Evolutionary conservation across 148 eudicot genomes (phyloP).

Genomic region (Camellia sinensis): DNA sequence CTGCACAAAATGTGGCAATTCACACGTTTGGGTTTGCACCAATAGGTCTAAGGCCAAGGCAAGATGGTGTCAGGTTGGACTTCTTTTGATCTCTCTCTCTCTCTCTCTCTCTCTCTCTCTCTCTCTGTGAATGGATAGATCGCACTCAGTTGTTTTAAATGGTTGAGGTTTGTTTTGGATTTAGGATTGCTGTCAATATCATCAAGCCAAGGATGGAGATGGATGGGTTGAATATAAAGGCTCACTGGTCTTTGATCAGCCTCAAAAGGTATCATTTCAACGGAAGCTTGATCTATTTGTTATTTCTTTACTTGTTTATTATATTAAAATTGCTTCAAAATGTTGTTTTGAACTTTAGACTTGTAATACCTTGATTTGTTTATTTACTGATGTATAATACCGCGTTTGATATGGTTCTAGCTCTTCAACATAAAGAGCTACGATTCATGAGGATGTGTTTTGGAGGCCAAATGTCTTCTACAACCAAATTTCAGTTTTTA

Average conservation of each 20-base stretch:
- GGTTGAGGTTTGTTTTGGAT: slow-evolving; percentile 6
- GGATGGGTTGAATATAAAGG: slow-evolving; percentile 82
- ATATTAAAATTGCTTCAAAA: background rate
- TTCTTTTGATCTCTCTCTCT: background rate
- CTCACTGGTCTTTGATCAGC: slow-evolving; percentile 28
- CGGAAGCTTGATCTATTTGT: background rate
- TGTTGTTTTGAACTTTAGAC: no score
- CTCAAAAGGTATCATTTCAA: slow-evolving; percentile 25
- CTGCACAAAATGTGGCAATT: slow-evolving; percentile 93
- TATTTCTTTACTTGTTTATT: background rate
- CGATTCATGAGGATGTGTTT: background rate
- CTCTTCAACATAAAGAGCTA: background rate
- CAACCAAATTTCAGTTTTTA: no score
- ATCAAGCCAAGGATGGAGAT: slow-evolving; percentile 98
- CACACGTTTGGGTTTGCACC: slow-evolving; percentile 97
- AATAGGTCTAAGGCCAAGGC: slow-evolving; percentile 87
- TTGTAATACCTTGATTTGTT: no score
- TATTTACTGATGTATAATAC: no score
- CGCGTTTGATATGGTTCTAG: background rate
- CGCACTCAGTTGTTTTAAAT: slow-evolving; percentile 1
- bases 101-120: background rate
- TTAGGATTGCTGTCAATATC: slow-evolving; percentile 92
- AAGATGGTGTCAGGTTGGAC: slow-evolving; percentile 97
- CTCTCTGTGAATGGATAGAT: background rate
- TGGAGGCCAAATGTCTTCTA: background rate